Conservation (phyloP, 805 yeast genomes). For the Candida nanaspora region DNA sequence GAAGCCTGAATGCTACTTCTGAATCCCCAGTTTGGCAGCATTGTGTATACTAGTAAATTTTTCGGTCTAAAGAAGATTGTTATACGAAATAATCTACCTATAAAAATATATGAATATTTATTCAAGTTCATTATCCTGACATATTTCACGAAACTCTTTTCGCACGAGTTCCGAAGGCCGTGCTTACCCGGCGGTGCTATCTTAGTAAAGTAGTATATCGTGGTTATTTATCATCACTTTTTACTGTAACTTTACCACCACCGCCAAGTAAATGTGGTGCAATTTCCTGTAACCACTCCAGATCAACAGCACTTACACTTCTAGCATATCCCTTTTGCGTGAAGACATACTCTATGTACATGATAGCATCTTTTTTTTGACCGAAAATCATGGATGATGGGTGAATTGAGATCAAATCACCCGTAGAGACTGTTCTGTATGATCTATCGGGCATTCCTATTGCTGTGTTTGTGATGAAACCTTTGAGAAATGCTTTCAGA, state of each 20-base stretch:
- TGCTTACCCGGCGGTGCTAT: no score
- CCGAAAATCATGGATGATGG: slow-evolving; percentile 90
- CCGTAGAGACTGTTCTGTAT: slow-evolving; percentile 75
- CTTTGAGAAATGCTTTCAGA: slow-evolving; percentile 73
- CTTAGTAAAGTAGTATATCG: no score
- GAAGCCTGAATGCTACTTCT: slow-evolving; percentile 22
- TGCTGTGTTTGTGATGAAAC: slow-evolving; percentile 85
- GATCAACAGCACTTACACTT: slow-evolving; percentile 72
- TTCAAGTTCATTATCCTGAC: no score
- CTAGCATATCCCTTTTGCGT: slow-evolving; percentile 92
- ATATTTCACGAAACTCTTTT: no score
- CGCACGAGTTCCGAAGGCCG: no score
- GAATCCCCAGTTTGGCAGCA: slow-evolving; percentile 23
- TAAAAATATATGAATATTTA: no score
- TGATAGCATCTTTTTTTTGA: slow-evolving; percentile 70
- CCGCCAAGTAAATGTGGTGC: slow-evolving; percentile 50
- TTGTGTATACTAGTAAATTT: no score
- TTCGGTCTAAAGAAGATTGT: no score
- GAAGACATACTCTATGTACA: slow-evolving; percentile 92
- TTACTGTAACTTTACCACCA: background rate
- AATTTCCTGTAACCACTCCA: slow-evolving; percentile 80
- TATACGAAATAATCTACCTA: no score
- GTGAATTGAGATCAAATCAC: slow-evolving; percentile 81
- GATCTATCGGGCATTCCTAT: slow-evolving; percentile 93
- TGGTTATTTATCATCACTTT: background rate